These are phyloP conservation scores for Entonaema liquescens DNA, from an alignment of 495 filamentous ascomycete species.

Conservation along the genomic window DNA sequence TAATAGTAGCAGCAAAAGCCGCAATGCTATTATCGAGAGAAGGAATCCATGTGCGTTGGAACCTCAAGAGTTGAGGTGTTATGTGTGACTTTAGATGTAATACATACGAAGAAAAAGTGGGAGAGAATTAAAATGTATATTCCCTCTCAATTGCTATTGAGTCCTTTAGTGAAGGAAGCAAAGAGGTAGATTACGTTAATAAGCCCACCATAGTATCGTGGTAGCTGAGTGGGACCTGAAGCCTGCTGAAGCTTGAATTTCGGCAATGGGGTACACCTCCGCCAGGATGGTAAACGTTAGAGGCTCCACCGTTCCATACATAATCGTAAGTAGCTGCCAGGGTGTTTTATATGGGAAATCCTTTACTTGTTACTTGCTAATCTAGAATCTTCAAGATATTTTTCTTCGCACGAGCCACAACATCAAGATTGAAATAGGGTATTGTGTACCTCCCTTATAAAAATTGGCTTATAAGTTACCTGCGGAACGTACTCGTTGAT, in stretches of 20 bases:
- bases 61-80: conserved; percentile 24
- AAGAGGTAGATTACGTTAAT: conserved; percentile 24
- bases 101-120: conserved; percentile 9
- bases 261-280: conserved; percentile 28
- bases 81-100: conserved; percentile 5
- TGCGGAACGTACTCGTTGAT: no score
- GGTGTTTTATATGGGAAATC: no score
- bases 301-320: no score
- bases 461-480: no score
- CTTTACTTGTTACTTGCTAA: no score
- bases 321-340: no score
- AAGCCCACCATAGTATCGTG: conserved; percentile 28
- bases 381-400: no score
- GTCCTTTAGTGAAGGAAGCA: conserved; percentile 10
- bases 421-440: no score
- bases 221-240: conserved; percentile 20
- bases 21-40: conserved; percentile 35
- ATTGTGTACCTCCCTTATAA: no score
- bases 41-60: conserved; percentile 32
- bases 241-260: conserved; percentile 18
- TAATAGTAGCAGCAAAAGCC: conserved; percentile 37
- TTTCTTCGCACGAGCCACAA: no score
- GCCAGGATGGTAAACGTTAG: no score
- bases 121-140: not conserved
- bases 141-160: not conserved